phyloP scores from a whole-genome alignment of 2,329 filamentous ascomycete species.

The Neurospora crassa region DNA sequence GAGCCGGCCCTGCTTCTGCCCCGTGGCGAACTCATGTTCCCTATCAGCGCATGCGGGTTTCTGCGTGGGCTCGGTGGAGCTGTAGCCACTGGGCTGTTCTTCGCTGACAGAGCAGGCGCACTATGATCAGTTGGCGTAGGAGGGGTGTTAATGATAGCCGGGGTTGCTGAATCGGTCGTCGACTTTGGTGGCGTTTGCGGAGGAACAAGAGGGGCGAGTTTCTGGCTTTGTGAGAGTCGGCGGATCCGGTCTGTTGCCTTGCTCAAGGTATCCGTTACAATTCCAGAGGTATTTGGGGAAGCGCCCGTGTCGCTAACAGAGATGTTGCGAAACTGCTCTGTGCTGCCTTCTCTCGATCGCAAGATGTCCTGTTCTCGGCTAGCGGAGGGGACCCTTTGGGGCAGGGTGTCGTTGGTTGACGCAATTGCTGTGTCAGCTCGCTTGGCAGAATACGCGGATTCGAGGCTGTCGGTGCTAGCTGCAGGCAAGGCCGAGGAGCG shows the following conservation, averaged over 20 bases:
- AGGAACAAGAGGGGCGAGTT: constrained; percentile 22
- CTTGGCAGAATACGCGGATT: constrained; percentile 22
- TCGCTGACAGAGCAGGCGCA: constrained; percentile 18
- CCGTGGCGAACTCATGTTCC: constrained; percentile 63
- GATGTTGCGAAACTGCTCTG: constrained; percentile 3
- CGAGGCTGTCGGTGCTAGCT: constrained; percentile 23
- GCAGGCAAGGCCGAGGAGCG: constrained; percentile 30
- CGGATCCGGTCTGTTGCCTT: constrained; percentile 17
- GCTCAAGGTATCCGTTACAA: constrained; percentile 6
- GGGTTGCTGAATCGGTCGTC: constrained; percentile 31
- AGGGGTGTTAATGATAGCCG: constrained; percentile 55
- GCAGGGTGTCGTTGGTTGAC: constrained; percentile 29
- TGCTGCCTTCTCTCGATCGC: constrained; percentile 32
- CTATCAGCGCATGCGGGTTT: constrained; percentile 46
- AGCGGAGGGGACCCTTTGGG: constrained; percentile 55
- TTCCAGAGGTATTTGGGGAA: constrained; percentile 9
- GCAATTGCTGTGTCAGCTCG: constrained; percentile 30
- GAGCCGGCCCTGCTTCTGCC: constrained; percentile 42
- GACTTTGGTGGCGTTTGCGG: constrained; percentile 37
- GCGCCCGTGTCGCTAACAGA: constrained; percentile 1
- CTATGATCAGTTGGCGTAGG: constrained; percentile 49
- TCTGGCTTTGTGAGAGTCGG: constrained; percentile 21
- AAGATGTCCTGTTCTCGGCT: constrained; percentile 67
- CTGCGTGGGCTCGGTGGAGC: constrained; percentile 6
- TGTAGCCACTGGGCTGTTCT: constrained; percentile 12